Evolutionary conservation across 139 green algal species (phyloP), one percentile per base, ranked within the genome.

Genomic region (Tetradesmus obliquus): DNA sequence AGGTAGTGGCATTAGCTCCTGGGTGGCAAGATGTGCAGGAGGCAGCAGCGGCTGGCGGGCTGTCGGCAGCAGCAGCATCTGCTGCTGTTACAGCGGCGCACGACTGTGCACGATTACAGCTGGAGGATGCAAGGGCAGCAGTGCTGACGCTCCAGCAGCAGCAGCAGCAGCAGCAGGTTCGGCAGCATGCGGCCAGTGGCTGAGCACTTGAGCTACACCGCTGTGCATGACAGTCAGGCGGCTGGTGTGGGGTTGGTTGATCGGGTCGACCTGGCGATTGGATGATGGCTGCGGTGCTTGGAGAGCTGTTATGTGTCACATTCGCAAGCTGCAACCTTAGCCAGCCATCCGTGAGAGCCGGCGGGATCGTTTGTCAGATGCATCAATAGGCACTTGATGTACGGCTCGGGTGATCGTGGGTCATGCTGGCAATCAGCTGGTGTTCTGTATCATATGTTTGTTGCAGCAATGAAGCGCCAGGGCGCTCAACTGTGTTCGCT

Each of bases 1-100:
- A 96, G 69, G 97, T 99, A 19, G 94, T 96, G 57, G 84, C 87
- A 0, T 55, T 95, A 1, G 91, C 90, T 6, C 91, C 91, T 55
- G 93, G 93, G 0, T 95, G 93, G 94, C 45, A 84, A 20, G 57
- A 76, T 19, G 87, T 76, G 91, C 55, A 88, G 72, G 74, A 86
- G 4, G 32, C 53, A 32, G 90, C 76, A 19, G 45, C 12, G 51
- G 79, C 90, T 45, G 74, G 60, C 0, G 79, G 69, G 51, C 8
- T 84, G 12, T 62, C 20, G 55, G 76, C 76, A 55, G 74, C 88
- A 32, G 88, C 79, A 15, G 86, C 55, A 2, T 19, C 86, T 57
- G 86, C 72, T 80, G 86, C 4, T 71, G 71, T 71, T 9, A n/a
- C 5, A 6, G 4, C 17, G 71, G 8, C 55, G 51, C 86, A 69